Base-by-base conservation (phyloP, 2,329 filamentous ascomycete species). In the Neodidymelliopsis sp. region DNA sequence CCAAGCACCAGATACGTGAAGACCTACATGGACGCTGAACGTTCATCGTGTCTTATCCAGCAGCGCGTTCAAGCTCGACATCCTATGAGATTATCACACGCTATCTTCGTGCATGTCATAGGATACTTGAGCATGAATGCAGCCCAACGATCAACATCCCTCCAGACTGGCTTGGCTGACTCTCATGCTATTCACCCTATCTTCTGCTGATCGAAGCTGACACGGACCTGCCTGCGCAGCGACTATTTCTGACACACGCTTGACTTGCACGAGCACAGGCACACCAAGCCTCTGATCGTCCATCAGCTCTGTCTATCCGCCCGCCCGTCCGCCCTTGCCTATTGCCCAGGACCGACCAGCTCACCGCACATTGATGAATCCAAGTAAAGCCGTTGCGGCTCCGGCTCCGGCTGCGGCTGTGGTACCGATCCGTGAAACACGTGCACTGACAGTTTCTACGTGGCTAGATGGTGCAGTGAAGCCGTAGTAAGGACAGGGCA, bases 1-100 rank as follows among this genome's bases (percentile, higher is more conserved):
- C 54, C 56, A 57, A 57, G 54, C 13, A 15, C 46, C 19, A 23
- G 31, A 50, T 37, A 11, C 33, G 39, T 50, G 45, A 28, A 25
- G 7, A 16, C 11, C 9, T 4, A 36, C n/a, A 25, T 16, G 12
- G n/a, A 29, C 2, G 34, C 12, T 8, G 5, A 20, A 35, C 9
- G 15, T 22, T 15, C 16, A 19, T 15, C 35, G 13, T 11, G 12
- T 35, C n/a, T 24, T 13, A 4, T 15, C 22, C 20, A n/a, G n/a
- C 30, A 30, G 19, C 25, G 18, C 7, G n/a, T n/a, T 25, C 29
- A 6, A 6, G 13, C 6, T 19, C 19, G 34, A 18, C n/a, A 7
- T 24, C 37, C 37, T 47, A 47, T 48, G 18, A 36, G 23, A 6
- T 7, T 15, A 20, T 4, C 44, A 41, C 44, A 39, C 27, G 29